Evolutionary conservation across 768 basidiomycete genomes (phyloP).

Genomic region (Cantharellus anzutake): DNA sequence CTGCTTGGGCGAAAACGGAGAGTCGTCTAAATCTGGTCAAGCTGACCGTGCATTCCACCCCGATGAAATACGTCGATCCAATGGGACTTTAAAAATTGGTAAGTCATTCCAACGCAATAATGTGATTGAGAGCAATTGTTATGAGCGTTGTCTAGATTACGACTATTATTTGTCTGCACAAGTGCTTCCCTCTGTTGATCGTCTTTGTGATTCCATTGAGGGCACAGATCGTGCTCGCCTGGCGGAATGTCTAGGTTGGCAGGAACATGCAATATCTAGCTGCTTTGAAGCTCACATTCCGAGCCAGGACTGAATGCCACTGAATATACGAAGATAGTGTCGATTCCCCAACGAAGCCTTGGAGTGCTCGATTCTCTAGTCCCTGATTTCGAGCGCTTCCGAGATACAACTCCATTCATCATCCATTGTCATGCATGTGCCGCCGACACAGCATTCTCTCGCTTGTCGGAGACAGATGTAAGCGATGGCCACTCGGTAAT

Average conservation of each 20-base stretch:
- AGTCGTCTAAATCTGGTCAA: conserved; percentile 51
- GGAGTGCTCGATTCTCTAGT: conserved; percentile 74
- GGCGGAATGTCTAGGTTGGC: conserved; percentile 83
- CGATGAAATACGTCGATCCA: conserved; percentile 66
- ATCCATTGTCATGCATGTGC: conserved; percentile 66
- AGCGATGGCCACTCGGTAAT: conserved; percentile 8
- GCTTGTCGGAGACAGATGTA: conserved; percentile 42
- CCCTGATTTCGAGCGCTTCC: conserved; percentile 75
- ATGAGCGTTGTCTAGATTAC: conserved; percentile 36
- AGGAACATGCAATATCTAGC: neutral
- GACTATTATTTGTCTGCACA: conserved; percentile 85
- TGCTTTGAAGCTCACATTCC: neutral
- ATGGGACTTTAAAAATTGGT: conserved; percentile 57
- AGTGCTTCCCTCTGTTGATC: conserved; percentile 83
- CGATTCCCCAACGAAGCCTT: conserved; percentile 38
- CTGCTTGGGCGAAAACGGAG: conserved; percentile 54
- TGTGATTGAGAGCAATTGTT: neutral
- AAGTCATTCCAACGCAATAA: conserved; percentile 8
- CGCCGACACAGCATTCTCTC: conserved; percentile 34
- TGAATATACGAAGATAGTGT: conserved; percentile 28
- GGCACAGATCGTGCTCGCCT: conserved; percentile 83
- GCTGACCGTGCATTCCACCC: conserved; percentile 88
- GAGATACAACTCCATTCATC: conserved; percentile 46
- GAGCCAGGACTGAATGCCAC: conserved; percentile 38
- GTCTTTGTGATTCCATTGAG: conserved; percentile 90